Conservation (phyloP, 371 early-diverging fungal genomes). For the Rozella allomycis region DNA sequence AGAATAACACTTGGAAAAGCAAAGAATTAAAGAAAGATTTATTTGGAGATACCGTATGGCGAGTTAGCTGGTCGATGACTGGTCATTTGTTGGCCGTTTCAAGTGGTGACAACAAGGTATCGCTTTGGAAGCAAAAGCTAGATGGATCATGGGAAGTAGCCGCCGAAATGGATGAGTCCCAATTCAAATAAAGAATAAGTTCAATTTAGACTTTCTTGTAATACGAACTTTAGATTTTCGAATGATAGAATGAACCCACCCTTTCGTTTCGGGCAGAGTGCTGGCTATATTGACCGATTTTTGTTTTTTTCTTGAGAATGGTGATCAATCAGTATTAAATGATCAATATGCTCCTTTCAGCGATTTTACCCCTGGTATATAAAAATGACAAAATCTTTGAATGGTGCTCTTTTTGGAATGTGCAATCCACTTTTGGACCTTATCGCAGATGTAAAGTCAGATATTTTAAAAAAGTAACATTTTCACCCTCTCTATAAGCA, state of each 20-base stretch:
- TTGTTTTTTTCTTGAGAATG: no score
- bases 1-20: slow-evolving; percentile 41
- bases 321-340: no score
- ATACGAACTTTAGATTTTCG: no score
- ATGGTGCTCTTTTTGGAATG: slow-evolving; percentile 40
- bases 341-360: no score
- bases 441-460: slow-evolving; percentile 47
- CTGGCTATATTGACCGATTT: no score
- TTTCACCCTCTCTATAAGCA: slow-evolving; percentile 1
- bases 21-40: slow-evolving; percentile 43
- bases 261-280: no score
- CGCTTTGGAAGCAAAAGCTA: slow-evolving; percentile 79
- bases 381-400: neutral
- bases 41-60: slow-evolving; percentile 91
- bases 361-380: no score
- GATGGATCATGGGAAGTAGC: slow-evolving; percentile 67
- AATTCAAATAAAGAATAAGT: no score
- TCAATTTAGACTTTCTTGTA: no score
- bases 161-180: neutral
- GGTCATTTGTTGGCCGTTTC: slow-evolving; percentile 89
- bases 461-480: slow-evolving; percentile 47
- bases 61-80: slow-evolving; percentile 81
- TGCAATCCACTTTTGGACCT: slow-evolving; percentile 94
- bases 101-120: slow-evolving; percentile 84
- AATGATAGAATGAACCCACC: no score